Conservation (phyloP, 2,329 filamentous ascomycete species). For the Claviceps lovelessii region DNA sequence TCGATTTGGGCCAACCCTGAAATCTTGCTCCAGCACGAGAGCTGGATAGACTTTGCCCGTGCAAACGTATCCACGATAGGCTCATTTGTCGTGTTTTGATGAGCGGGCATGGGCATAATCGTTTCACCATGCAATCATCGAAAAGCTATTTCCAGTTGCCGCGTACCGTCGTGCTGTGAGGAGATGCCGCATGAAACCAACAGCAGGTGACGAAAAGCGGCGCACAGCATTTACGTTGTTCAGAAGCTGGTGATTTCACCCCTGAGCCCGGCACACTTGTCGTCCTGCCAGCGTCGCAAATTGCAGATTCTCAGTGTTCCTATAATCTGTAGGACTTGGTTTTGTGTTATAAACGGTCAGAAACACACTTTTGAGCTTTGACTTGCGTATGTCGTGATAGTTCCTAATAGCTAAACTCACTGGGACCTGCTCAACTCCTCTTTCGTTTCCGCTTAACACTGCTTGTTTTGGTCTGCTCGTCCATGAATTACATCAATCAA, state of each 20-base stretch:
- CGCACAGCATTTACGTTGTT: neutral
- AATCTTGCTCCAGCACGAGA: neutral
- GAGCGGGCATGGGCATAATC: neutral
- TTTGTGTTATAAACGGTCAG: neutral
- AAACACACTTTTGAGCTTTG: no score
- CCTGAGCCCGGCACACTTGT: no score
- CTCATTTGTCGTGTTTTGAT: slow-evolving; percentile 4
- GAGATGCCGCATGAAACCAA: neutral
- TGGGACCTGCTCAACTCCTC: no score
- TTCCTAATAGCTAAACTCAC: no score
- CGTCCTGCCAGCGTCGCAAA: no score
- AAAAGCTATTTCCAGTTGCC: neutral
- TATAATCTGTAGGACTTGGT: neutral
- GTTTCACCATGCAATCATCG: neutral
- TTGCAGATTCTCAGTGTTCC: neutral
- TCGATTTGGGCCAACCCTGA: slow-evolving; percentile 1
- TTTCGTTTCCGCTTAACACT: no score
- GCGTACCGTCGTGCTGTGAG: neutral
- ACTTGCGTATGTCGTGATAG: no score
- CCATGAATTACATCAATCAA: no score
- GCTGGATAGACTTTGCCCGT: slow-evolving; percentile 5
- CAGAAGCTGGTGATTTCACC: neutral
- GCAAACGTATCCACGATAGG: slow-evolving; percentile 1
- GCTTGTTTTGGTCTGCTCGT: no score
- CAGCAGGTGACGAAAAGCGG: neutral